A percentile compares a stretch with the other conserved stretches of the same genome.
Evolutionary conservation across 225 moss, liverwort and hornwort genomes (phyloP).

Genomic region (Neckera pumila): DNA sequence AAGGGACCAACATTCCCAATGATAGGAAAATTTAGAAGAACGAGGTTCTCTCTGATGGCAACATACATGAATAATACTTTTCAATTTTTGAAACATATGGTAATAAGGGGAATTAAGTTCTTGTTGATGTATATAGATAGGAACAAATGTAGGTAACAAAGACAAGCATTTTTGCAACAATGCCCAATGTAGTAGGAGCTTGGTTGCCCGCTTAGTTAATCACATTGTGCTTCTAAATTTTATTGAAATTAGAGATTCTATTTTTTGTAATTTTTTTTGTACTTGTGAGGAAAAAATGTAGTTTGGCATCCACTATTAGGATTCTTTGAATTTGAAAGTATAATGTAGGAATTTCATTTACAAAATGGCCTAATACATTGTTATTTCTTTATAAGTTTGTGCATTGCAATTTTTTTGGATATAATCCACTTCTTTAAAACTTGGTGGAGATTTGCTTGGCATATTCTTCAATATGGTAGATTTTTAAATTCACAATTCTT

Average conservation of each 20-base stretch:
- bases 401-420: no score
- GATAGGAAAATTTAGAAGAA: neutral
- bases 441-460: no score
- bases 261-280: neutral
- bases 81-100: neutral
- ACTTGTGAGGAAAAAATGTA: no score
- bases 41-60: fast-evolving
- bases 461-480: no score
- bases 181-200: neutral
- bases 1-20: fast-evolving
- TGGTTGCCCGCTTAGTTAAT: no score
- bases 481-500: neutral
- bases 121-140: fast-evolving
- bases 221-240: no score
- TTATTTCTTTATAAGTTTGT: neutral
- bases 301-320: neutral
- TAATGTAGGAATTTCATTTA: neutral
- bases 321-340: neutral
- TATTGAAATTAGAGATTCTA: neutral
- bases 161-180: fast-evolving
- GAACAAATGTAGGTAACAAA: neutral
- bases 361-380: no score
- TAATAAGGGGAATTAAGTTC: fast-evolving
- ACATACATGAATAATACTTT: neutral
- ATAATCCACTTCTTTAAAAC: no score